Conservation (phyloP, 2,329 filamentous ascomycete species). For the Phialemoniopsis sp. region DNA sequence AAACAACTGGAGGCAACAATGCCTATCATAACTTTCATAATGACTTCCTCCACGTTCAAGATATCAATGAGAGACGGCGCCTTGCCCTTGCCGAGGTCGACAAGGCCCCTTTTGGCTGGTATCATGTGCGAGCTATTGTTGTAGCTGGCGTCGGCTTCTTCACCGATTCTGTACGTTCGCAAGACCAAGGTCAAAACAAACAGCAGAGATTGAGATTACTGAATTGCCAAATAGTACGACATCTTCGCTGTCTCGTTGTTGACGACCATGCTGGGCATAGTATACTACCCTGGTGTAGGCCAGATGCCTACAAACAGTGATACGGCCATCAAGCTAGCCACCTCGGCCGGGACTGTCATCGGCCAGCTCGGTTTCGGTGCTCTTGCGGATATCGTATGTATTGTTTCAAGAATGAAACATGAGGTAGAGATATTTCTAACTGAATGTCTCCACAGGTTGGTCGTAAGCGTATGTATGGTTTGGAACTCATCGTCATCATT, state of each 20-base stretch:
- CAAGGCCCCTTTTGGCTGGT: conserved; percentile 79
- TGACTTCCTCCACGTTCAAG: conserved; percentile 46
- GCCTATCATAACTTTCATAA: conserved; percentile 72
- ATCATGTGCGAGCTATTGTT: conserved; percentile 71
- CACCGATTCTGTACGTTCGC: conserved; percentile 57
- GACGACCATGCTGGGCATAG: conserved; percentile 73
- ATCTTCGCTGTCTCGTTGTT: conserved; percentile 75
- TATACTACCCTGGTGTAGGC: conserved; percentile 61
- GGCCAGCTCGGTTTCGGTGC: conserved; percentile 79
- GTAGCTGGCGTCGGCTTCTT: conserved; percentile 87
- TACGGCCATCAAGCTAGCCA: conserved; percentile 81
- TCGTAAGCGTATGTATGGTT: conserved; percentile 61
- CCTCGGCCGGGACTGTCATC: conserved; percentile 77
- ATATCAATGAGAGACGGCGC: conserved; percentile 74
- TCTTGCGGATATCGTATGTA: conserved; percentile 55
- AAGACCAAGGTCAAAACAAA: neutral
- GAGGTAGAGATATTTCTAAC: neutral
- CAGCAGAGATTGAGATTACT: neutral
- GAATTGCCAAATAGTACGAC: conserved; percentile 46
- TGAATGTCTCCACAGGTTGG: conserved; percentile 8
- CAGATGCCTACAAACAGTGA: conserved; percentile 64
- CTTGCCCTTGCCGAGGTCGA: conserved; percentile 79
- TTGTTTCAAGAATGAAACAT: neutral
- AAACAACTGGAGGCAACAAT: conserved; percentile 61
- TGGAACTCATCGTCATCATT: conserved; percentile 78